phyloP scores from a whole-genome alignment of 106 monocot genomes.

The Dendrobium catenatum region DNA sequence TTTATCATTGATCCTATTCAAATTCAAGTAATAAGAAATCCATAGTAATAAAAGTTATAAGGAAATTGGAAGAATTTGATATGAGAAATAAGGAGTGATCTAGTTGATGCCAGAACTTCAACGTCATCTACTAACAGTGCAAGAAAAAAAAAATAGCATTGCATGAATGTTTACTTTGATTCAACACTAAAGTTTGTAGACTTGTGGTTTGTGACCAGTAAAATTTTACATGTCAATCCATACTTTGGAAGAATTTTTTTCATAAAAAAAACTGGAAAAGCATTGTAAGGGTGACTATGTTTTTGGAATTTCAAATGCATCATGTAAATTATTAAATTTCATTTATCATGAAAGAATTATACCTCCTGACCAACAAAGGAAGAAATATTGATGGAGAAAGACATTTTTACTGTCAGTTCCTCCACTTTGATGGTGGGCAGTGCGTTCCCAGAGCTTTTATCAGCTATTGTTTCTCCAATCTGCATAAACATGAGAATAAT shows the following conservation, averaged over 20 bases:
- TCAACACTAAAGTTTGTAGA: not conserved
- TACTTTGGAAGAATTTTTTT: too few species aligned
- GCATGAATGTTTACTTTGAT: not conserved
- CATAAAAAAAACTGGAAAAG: too few species aligned
- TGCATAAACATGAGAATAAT: too few species aligned
- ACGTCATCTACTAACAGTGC: not conserved
- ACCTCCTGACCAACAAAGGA: constrained; percentile 96
- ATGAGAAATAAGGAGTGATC: too few species aligned
- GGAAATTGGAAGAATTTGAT: too few species aligned
- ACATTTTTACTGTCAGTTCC: constrained; percentile 96
- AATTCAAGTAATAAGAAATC: too few species aligned
- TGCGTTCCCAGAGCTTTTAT: constrained; percentile 6
- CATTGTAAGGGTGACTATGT: not conserved
- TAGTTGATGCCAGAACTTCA: not conserved
- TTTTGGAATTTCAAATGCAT: not conserved
- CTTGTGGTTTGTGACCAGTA: not conserved
- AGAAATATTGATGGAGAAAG: constrained; percentile 93
- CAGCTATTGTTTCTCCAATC: too few species aligned
- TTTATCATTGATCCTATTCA: too few species aligned
- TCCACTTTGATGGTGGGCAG: constrained; percentile 87
- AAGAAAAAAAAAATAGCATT: not conserved
- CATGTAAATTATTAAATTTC: not conserved
- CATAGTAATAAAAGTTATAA: too few species aligned
- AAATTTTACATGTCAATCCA: too few species aligned
- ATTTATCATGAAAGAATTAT: constrained; percentile 7